Evolutionary conservation across 78 protist species (phyloP).

Genomic region (Chrysochromulina tobinii): DNA sequence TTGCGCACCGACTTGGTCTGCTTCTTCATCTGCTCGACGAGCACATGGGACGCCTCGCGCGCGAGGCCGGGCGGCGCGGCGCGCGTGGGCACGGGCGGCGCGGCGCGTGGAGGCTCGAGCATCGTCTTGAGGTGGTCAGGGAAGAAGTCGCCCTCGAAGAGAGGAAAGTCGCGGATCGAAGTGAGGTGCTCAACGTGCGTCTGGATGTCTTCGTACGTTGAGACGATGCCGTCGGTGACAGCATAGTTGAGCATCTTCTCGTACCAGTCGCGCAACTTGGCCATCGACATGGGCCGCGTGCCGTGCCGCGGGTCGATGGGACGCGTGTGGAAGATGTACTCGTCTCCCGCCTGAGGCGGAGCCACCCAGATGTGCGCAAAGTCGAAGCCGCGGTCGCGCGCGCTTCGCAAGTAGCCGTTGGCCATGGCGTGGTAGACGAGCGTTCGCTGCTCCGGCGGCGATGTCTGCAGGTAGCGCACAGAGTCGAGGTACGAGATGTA

Average conservation of each 20-base stretch:
- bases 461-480: neutral
- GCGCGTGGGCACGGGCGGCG: too few relatives aligned
- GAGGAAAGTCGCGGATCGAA: neutral
- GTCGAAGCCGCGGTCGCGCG: conserved; percentile 12
- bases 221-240: neutral
- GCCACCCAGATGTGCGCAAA: conserved; percentile 59
- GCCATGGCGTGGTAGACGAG: conserved; percentile 44
- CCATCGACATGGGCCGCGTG: conserved; percentile 9
- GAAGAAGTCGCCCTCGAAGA: conserved; percentile 27
- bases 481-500: conserved; percentile 57
- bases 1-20: neutral
- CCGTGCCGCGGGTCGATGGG: conserved; percentile 17
- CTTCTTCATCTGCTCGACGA: neutral
- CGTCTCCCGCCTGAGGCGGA: conserved; percentile 59
- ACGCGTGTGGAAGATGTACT: conserved; percentile 53
- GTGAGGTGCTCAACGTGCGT: neutral
- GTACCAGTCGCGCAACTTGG: conserved; percentile 59
- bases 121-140: neutral
- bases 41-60: neutral
- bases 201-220: neutral
- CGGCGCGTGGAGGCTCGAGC: neutral
- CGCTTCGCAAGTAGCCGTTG: conserved; percentile 32
- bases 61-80: neutral
- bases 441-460: conserved; percentile 41
- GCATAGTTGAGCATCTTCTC: conserved; percentile 14